phyloP scores from a whole-genome alignment of 768 basidiomycete genomes.

The Mycena maculata region DNA sequence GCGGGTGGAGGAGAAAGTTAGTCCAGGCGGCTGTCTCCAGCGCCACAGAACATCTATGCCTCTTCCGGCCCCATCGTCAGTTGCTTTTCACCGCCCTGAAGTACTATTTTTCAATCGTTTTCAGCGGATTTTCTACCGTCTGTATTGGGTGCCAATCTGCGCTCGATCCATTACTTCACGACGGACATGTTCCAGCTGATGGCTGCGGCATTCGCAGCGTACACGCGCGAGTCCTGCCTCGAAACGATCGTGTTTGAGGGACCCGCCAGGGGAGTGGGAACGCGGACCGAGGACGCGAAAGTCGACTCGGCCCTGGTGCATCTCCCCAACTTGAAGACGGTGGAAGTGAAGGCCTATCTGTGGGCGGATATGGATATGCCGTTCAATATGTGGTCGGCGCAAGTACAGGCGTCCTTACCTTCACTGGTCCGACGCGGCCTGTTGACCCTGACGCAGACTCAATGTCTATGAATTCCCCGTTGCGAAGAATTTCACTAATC shows the following conservation, averaged over 20 bases:
- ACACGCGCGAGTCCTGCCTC: background rate
- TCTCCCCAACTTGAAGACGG: background rate
- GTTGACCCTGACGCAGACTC: background rate
- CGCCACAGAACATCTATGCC: background rate
- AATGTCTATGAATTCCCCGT: background rate
- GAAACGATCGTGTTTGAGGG: background rate
- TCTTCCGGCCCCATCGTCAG: background rate
- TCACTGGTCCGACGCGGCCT: background rate
- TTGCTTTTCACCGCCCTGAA: too few relatives aligned
- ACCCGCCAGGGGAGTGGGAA: background rate
- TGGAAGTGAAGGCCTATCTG: background rate
- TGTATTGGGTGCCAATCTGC: background rate
- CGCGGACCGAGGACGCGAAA: background rate
- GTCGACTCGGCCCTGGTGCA: background rate
- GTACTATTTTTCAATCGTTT: background rate
- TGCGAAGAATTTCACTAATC: background rate
- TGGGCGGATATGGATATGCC: background rate
- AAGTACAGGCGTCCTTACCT: background rate
- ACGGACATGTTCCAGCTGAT: background rate
- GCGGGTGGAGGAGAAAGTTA: background rate
- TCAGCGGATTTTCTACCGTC: background rate
- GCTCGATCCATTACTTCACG: background rate
- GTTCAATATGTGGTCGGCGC: background rate
- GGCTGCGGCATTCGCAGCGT: background rate
- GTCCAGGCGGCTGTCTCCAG: background rate